Conservation (phyloP, 2,329 filamentous ascomycete species). For the Colletotrichum magnum region DNA sequence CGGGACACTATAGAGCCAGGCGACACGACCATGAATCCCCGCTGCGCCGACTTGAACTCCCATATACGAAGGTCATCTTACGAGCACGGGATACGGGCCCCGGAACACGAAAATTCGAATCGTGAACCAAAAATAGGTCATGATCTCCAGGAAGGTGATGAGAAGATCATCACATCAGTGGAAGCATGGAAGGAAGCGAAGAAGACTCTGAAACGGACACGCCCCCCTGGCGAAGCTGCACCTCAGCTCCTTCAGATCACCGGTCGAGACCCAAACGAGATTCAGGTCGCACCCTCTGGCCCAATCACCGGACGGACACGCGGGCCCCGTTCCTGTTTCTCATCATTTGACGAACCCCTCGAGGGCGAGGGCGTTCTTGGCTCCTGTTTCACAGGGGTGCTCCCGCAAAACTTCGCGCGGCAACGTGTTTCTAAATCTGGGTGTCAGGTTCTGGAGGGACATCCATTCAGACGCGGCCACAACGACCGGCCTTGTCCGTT, state of each 20-base stretch:
- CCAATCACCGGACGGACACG: conserved; percentile 9
- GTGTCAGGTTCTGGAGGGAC: conserved; percentile 20
- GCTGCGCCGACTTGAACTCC: not conserved
- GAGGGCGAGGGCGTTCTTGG: conserved; percentile 2
- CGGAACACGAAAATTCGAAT: too few species aligned
- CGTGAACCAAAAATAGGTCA: conserved; percentile 31
- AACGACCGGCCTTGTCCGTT: conserved; percentile 5
- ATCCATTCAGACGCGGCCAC: conserved; percentile 22
- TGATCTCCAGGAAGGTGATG: conserved; percentile 4
- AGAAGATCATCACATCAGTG: conserved; percentile 9
- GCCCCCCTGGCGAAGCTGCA: conserved; percentile 16
- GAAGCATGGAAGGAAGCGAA: conserved; percentile 28
- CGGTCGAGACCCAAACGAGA: conserved; percentile 10
- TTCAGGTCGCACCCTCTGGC: not conserved
- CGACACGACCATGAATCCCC: conserved; percentile 2
- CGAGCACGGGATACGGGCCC: conserved; percentile 19
- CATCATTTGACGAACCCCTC: conserved; percentile 19
- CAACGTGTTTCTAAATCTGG: conserved; percentile 29
- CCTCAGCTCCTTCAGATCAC: conserved; percentile 30
- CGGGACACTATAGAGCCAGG: not conserved
- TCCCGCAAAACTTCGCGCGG: conserved; percentile 1
- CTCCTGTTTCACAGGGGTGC: conserved; percentile 37
- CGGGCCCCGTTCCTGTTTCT: not conserved
- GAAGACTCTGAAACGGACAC: conserved; percentile 35
- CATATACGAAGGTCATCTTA: conserved; percentile 3